Base-by-base conservation (phyloP, 768 basidiomycete genomes). In the Sporobolomyces roseus region DNA sequence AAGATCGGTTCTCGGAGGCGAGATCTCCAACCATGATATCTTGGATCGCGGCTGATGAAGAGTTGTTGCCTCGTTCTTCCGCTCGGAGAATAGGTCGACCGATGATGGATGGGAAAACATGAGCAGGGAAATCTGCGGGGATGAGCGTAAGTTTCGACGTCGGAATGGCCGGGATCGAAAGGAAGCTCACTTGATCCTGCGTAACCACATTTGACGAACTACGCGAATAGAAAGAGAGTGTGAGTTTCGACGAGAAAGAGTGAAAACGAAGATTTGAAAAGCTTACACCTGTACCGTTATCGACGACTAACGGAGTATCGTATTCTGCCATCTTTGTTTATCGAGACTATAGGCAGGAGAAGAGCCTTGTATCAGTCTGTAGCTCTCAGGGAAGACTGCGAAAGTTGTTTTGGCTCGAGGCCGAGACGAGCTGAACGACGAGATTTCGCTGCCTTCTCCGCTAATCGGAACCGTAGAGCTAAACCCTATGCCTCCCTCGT, bases 11-110 rank as follows among this genome's bases (percentile, higher is more conserved):
- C 79, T 87, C 85, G 19, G 90, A 90, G 30, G 96, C 96, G 78
- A 96, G 91, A 82, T 98, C 94, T 70, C 96, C 96, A 78, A 97
- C 82, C 92, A 98, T 96, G 81, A 97, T 89, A 79, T 99, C 94
- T 77, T 90, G 91, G 84, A 98, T 97, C 73, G 87, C 80, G 16
- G 88, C 83, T 49, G 86, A 83, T 45, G 91, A 89, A 36, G 93
- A 86, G 52, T 33, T 50, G 36, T 53, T 52, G 49, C 61, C 59
- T 64, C 94, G 89, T 80, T 98, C 94, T 80, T 98, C 94, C 12
- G 94, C 94, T 67, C 94, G 91, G 70, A 98, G 83, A 78, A 99
- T 99, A 35, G 94, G 94, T 25, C 94, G 88, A 23, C 96, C 96
- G 74, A 99, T 86, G 77, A 99, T 87, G 46, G 96, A 98, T 4